Evolutionary conservation across 2,329 filamentous ascomycete species (phyloP), one percentile per base, ranked within the genome.

Genomic region (Colletotrichum lindemuthianum): DNA sequence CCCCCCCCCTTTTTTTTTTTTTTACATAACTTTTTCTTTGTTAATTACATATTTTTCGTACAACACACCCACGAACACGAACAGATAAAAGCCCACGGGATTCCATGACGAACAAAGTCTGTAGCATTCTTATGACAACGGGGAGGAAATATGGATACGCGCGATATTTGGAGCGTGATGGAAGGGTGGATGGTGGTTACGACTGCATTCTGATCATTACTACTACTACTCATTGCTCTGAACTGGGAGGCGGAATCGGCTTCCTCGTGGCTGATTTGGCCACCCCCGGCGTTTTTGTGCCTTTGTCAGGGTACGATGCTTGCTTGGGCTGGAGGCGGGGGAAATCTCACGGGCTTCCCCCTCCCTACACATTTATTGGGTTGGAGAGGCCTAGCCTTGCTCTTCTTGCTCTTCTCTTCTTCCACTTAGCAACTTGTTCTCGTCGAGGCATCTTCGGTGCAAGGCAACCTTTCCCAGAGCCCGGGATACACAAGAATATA

Each of bases 401-500:
- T 24, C 13, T 41, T 44, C 34, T 54, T 54, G 15, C 37, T 40
- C 24, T 24, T 24, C 24, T 24, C 24, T 24, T 24, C 24, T 24
- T 24, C 24, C 24, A 24, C 24, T 24, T 24, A 24, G 24, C 24
- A 24, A 4, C 24, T 24, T 24, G 24, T 24, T 24, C 24, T 24
- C 24, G 4, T 45, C 5, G 24, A 16, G 56, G 47, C 45, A 48
- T 50, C 36, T 13, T 24, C 33, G 34, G 51, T 41, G 45, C 37
- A 51, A 49, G 58, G 37, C 45, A 56, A 40, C 34, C 53, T 54
- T 52, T 24, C 24, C 24, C 45, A 47, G 51, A 52, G 41, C 40
- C 56, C 52, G 61, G 61, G 58, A 61, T 47, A 65, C 51, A 51
- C 24, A 65, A 37, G 45, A 65, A 65, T 65, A 65, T 65, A 65